Conservation (phyloP, 441 rosid genomes). For the Aquilaria agallochum region DNA sequence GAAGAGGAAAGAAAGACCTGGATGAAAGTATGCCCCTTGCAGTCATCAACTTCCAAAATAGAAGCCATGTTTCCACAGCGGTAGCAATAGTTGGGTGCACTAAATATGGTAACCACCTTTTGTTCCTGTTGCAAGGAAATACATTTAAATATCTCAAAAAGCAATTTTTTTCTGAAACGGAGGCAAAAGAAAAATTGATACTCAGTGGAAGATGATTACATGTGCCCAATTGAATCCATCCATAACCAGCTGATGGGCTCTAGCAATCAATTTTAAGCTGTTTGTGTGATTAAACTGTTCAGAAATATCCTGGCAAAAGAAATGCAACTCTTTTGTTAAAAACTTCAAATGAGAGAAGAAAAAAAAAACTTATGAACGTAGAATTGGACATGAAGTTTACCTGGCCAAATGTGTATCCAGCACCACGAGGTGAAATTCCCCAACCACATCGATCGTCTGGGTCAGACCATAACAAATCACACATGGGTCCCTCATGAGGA, state of each 20-base stretch:
- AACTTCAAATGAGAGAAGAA: constrained; percentile 2
- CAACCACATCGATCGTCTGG: constrained; percentile 76
- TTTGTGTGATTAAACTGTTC: constrained; percentile 74
- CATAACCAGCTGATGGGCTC: constrained; percentile 89
- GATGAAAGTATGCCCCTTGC: constrained; percentile 58
- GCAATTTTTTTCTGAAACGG: neutral
- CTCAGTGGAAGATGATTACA: constrained; percentile 23
- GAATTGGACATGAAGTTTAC: constrained; percentile 18
- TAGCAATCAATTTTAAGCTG: constrained; percentile 57
- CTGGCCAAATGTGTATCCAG: constrained; percentile 26
- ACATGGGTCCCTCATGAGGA: constrained; percentile 81
- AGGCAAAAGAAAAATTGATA: too few species aligned
- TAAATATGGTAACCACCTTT: constrained; percentile 74
- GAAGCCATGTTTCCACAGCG: constrained; percentile 86
- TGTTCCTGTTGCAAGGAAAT: constrained; percentile 46
- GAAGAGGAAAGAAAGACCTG: constrained; percentile 30
- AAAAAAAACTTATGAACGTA: neutral
- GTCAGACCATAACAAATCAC: constrained; percentile 77
- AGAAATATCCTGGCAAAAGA: constrained; percentile 55
- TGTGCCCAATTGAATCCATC: constrained; percentile 84
- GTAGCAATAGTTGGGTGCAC: constrained; percentile 71
- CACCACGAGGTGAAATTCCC: constrained; percentile 83
- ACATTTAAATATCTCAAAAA: too few species aligned
- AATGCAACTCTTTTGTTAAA: constrained; percentile 7
- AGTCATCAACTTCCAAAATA: constrained; percentile 71